phyloP scores from a whole-genome alignment of 2,329 filamentous ascomycete species.

The Clonostachys rhizophaga region DNA sequence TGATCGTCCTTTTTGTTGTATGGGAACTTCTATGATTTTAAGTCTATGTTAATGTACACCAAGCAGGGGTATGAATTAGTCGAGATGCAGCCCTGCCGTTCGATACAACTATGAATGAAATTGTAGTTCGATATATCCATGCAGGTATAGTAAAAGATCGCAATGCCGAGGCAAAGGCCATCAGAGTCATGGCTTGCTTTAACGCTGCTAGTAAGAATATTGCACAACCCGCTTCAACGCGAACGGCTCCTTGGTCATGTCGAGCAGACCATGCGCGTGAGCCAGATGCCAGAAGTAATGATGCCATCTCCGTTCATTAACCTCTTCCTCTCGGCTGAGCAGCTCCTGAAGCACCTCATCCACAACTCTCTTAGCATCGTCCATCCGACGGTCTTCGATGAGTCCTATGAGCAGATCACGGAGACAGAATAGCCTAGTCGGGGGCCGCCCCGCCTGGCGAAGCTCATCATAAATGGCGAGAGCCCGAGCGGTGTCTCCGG shows the following conservation, averaged over 20 bases:
- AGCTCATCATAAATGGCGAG: constrained; percentile 43
- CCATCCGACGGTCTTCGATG: constrained; percentile 11
- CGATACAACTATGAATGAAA: too few species aligned
- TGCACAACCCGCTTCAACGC: constrained; percentile 7
- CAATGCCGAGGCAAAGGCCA: too few species aligned
- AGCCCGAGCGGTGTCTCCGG: constrained; percentile 44
- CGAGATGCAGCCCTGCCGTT: too few species aligned
- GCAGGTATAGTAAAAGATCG: too few species aligned
- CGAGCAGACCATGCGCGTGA: constrained; percentile 29
- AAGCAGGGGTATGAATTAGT: too few species aligned
- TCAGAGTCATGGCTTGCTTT: too few species aligned
- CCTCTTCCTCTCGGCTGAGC: constrained; percentile 7
- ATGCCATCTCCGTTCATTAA: constrained; percentile 30
- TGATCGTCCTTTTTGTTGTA: too few species aligned
- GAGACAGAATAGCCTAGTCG: constrained; percentile 36
- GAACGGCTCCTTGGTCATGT: constrained; percentile 10
- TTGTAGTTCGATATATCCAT: too few species aligned
- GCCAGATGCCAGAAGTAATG: constrained; percentile 48
- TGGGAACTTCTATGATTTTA: too few species aligned
- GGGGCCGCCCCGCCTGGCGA: constrained; percentile 25
- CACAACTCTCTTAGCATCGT: constrained; percentile 25
- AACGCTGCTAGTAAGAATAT: background rate
- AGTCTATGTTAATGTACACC: too few species aligned
- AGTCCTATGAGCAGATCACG: constrained; percentile 32
- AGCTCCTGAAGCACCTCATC: constrained; percentile 14